Base-by-base conservation (phyloP, 1,139 yeast genomes). In the Arxiozyma telluris region DNA sequence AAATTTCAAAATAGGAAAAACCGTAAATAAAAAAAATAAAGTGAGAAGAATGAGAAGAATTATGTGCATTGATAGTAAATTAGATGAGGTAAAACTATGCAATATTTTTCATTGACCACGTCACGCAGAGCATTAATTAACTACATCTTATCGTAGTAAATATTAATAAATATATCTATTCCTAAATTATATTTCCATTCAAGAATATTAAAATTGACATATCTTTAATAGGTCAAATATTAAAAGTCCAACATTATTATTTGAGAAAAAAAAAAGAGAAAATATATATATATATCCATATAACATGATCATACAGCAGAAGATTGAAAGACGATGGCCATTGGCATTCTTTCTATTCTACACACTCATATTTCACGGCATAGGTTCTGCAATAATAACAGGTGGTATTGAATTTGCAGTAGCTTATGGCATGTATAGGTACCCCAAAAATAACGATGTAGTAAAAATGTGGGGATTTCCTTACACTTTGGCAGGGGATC, bases 371-470 rank as follows among this genome's bases (percentile, higher is more conserved):
- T 54, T 55, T 34, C 52, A 54, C 22, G 55, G 54, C 2, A 6
- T 49, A 25, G 50, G 54, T 12, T 57, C 64, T 27, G 65, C 61
- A 18, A 55, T 61, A 11, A 56, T 63, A 8, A 54, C 61, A 6
- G 66, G 65, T 30, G 66, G 66, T 23, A 54, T 61, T 0, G 60
- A 63, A 52, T 63, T 63, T 43, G 65, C 60, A 27, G 57, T 62
- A 15, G 66, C 65, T 2, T 63, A 61, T 43, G 66, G 64, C 25
- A 62, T 63, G 65, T 63, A 63, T 48, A 55, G 52, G 44, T n/a
- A 57, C n/a, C 42, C 50, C 15, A 53, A 54, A 8, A 22, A 50
- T 20, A 51, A 54, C 8, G 25, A 51, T 15, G 20, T 22, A 1
- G 54, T 63, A 15, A 55, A 55, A 12, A 55, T 63, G 25, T 63